Base-by-base conservation (phyloP, 768 basidiomycete genomes). In the Leccinum rimulosum region DNA sequence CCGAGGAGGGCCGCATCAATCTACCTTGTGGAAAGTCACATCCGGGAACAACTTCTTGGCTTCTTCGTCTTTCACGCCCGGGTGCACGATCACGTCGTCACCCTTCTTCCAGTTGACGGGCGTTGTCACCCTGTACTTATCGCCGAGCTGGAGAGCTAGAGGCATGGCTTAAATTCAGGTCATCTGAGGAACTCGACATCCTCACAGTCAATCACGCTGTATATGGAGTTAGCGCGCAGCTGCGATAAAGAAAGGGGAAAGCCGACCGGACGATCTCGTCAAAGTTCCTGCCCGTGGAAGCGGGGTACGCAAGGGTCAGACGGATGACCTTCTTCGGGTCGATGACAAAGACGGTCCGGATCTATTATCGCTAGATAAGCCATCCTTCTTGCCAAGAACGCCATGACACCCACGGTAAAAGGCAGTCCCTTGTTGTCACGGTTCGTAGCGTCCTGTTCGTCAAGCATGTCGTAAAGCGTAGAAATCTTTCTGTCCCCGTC, bases 311-410 rank as follows among this genome's bases (percentile, higher is more conserved):
- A 64, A 99, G 67, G 15, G 86, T 91, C 67, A 97, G 78, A 61
- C 96, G 91, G 71, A 99, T 97, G 68, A 85, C 82, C 79, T 97
- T 94, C 78, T 93, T 93, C 49, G 97, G 95, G 78, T 99, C 97
- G 69, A 99, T 93, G 64, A 99, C 79, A 76, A 96, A 99, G 61
- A 99, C 97, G 8, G 94, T 97, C 60, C 97, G 89, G 76, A 99
- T 86, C 89, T 92, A 57, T 17, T 35, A 49, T 15, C 12, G 17
- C 27, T 54, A 56, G 49, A 48, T 63, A 38, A 59, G 53, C 14
- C 19, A 6, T 45, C 30, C 14, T 10, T 40, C 40, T 28, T 45
- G 38, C 27, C 30, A 35, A 40, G 19, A 15, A 19, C 14, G 36
- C 12, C 17, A 28, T 51, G 9, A 17, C 57, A 59, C 56, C 53